phyloP scores from a whole-genome alignment of 23 red algal species.

The Agarophyton chilense region DNA sequence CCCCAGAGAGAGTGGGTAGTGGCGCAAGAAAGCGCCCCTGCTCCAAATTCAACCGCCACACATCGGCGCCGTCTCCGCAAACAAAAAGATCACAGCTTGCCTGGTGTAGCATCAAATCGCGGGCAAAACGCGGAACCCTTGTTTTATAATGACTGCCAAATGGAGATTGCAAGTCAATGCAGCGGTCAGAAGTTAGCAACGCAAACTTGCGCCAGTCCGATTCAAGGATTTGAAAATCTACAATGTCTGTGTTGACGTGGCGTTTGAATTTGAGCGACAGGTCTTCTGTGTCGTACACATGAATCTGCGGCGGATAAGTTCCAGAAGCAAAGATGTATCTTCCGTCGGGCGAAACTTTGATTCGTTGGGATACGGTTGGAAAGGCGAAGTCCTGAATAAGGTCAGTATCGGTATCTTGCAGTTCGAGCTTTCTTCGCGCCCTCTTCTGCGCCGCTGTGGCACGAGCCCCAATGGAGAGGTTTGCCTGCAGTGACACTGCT shows the following conservation, averaged over 20 bases:
- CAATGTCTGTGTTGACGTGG: constrained; percentile 82
- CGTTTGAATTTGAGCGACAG: constrained; percentile 95
- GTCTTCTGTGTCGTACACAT: constrained; percentile 86
- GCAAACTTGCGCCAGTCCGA: constrained; percentile 93
- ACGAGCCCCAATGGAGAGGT: constrained; percentile 25
- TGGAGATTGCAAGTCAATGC: constrained; percentile 86
- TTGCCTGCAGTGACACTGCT: constrained; percentile 27
- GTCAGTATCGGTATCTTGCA: constrained; percentile 54
- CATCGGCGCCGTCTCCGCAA: constrained; percentile 72
- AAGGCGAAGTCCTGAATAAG: constrained; percentile 90
- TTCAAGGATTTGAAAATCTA: constrained; percentile 88
- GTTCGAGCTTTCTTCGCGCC: constrained; percentile 58
- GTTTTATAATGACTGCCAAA: constrained; percentile 79
- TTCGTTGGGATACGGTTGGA: constrained; percentile 73
- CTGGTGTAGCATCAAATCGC: constrained; percentile 83
- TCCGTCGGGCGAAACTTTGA: constrained; percentile 63
- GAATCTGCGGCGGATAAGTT: constrained; percentile 91
- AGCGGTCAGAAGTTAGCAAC: constrained; percentile 74
- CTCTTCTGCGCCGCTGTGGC: constrained; percentile 59
- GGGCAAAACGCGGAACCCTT: constrained; percentile 79
- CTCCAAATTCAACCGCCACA: constrained; percentile 93
- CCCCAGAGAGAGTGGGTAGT: constrained; percentile 61
- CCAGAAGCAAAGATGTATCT: constrained; percentile 75
- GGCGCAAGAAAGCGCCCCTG: constrained; percentile 93
- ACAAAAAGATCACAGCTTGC: constrained; percentile 84